Conservation (phyloP, 73 alveolate genomes). For the Blepharisma japonicum region DNA sequence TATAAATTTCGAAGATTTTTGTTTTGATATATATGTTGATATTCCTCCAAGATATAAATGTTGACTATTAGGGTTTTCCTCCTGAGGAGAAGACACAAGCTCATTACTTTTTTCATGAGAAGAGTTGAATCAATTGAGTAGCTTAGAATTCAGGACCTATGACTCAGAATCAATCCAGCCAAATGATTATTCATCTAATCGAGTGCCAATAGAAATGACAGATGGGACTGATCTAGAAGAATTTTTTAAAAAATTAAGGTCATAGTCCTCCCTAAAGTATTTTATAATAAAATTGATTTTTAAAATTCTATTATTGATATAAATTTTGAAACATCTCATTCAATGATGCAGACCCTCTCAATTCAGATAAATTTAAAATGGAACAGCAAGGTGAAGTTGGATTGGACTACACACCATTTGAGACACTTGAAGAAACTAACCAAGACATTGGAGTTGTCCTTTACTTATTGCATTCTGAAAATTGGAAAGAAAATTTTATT, state of each 20-base stretch:
- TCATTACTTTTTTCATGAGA: neutral
- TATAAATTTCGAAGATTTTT: neutral
- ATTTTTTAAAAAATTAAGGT: neutral
- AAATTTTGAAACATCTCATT: too few relatives aligned
- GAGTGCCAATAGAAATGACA: conserved; percentile 23
- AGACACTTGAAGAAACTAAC: too few relatives aligned
- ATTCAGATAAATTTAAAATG: too few relatives aligned
- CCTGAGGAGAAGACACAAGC: neutral
- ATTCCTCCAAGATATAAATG: conserved; percentile 10
- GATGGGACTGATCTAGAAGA: neutral
- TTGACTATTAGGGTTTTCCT: neutral
- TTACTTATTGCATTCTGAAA: too few relatives aligned
- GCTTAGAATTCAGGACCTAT: neutral
- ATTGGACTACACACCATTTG: too few relatives aligned
- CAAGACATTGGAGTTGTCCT: too few relatives aligned
- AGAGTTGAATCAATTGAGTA: neutral
- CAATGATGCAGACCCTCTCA: too few relatives aligned
- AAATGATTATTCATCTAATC: neutral
- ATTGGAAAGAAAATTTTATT: too few relatives aligned
- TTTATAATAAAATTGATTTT: too few relatives aligned
- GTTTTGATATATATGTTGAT: conserved; percentile 14
- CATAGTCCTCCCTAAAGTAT: too few relatives aligned
- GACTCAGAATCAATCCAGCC: neutral
- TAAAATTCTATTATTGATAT: too few relatives aligned
- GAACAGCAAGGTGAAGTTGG: too few relatives aligned